Evolutionary conservation across 192 early-diverging fungal genomes (phyloP).

Genomic region (Glomus cerebriforme): DNA sequence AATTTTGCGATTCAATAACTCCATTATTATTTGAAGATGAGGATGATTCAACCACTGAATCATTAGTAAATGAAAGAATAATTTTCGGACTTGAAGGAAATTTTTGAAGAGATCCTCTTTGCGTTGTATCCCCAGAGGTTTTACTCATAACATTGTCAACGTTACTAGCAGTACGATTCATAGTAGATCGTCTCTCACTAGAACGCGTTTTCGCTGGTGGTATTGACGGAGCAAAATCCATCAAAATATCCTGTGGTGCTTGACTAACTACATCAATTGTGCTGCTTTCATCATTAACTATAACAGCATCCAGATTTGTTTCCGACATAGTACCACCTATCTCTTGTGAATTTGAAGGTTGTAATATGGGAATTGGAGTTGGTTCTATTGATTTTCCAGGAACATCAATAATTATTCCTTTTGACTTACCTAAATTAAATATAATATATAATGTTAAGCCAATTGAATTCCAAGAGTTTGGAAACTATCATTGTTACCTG

Average conservation of each 20-base stretch:
- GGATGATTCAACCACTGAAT: not conserved
- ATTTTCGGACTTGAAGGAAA: not conserved
- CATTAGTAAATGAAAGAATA: not conserved
- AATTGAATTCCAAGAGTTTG: not conserved
- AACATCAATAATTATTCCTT: not conserved
- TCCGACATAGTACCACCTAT: not conserved
- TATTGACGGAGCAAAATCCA: not conserved
- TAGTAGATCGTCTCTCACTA: not conserved
- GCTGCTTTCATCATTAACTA: not conserved
- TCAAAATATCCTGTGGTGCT: not conserved
- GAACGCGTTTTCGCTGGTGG: not conserved
- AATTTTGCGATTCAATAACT: not conserved
- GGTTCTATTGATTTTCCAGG: not conserved
- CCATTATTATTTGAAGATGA: not conserved
- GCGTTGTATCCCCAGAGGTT: not conserved
- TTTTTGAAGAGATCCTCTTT: not conserved
- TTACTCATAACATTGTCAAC: not conserved
- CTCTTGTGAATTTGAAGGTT: not conserved
- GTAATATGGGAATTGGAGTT: not conserved
- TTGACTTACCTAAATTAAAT: not conserved
- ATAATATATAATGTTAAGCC: not conserved
- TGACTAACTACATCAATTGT: not conserved
- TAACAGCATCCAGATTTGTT: not conserved
- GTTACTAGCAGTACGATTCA: too few relatives aligned
- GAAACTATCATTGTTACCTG: not conserved